Base-by-base conservation (phyloP, 495 filamentous ascomycete genomes). In the Lentithecium fluviatile region DNA sequence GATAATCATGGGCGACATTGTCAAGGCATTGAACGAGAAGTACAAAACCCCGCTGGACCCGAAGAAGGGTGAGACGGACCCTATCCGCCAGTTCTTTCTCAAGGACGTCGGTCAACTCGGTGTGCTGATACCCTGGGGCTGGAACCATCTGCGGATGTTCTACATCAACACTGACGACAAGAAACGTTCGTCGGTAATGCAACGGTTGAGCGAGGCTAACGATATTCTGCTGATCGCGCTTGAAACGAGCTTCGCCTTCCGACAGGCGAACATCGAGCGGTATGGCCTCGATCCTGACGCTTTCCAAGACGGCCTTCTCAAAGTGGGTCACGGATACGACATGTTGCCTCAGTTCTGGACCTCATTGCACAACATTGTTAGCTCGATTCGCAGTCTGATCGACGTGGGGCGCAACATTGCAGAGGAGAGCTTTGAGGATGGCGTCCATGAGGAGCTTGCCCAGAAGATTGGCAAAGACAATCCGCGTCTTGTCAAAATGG, bases 301-400 rank as follows among this genome's bases (percentile, higher is more conserved):
- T 47, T 64, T 91, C 21, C 75, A 85, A 46, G 82, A 90, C 59
- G 90, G 92, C 29, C 79, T 93, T 42, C 73, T 93, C 17, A 56
- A 51, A 42, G 69, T 71, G 40, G 76, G 77, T 36, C 68, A 72
- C 34, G 76, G 78, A 37, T 89, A 85, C 67, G 75, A 84, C 29
- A 82, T 76, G 3, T 77, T 96, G 17, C 84, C 88, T 17, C 83
- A 88, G 37, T 85, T 88, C 55, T 97, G 92, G 92, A 95, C 89
- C 3, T 88, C 87, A 10, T 83, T 80, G 23, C 74, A 78, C 1
- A 83, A 84, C 56, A 75, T 87, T 54, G 74, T 80, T 21, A 78
- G 80, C 55, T 79, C 83, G 52, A 68, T 80, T 11, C 78, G 78
- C 58, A 76, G 79, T 23, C 76, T 88, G 26, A 72, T 80, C 37